Base-by-base conservation (phyloP, 2,329 filamentous ascomycete genomes). In the Neodidymelliopsis sp. region DNA sequence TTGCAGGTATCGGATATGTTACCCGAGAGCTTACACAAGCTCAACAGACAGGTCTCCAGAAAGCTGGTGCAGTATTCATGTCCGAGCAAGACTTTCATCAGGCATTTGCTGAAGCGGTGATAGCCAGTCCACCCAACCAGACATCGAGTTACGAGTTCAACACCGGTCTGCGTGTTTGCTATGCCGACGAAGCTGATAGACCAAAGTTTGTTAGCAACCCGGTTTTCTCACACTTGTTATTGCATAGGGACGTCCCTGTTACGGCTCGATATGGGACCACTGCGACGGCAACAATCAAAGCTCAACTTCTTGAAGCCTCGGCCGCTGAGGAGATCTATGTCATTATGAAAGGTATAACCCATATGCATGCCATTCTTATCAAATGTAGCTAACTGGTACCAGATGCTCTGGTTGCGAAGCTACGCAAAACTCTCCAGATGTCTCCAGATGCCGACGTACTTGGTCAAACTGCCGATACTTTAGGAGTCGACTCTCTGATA, bases 1-100 rank as follows among this genome's bases (percentile, higher is more conserved):
- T 81, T 1, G 45, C 72, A 0, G 79, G 75, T 5, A 54, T 74
- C 1, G 80, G 80, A 0, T 77, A 2, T 13, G 22, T 24, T 25
- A 47, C 43, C 1, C 40, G 41, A 8, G n/a, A 33, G 4, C 31
- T 39, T 2, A 37, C 31, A n/a, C 4, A 13, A 13, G 13, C 18
- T n/a, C 34, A 40, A 10, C 36, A 75, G 79, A 15, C 15, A 4
- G 10, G n/a, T 13, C 43, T 57, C 1, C 12, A 30, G 13, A 54
- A 52, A 30, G 35, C 24, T 4, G 43, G 38, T 1, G 33, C 47
- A 8, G 43, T 41, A 40, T 43, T 34, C 24, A 40, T 39, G 9
- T 60, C 54, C 6, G 60, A 63, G 29, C 41, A 46, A 13, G 54
- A 63, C 24, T 41, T 60, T 7, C 53, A 57, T 15, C 22, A 50